A percentile compares a stretch with the other conserved stretches of the same genome.
phyloP scores from a whole-genome alignment of 1,139 yeast genomes.

The Debaryomycetaceae sp. region DNA sequence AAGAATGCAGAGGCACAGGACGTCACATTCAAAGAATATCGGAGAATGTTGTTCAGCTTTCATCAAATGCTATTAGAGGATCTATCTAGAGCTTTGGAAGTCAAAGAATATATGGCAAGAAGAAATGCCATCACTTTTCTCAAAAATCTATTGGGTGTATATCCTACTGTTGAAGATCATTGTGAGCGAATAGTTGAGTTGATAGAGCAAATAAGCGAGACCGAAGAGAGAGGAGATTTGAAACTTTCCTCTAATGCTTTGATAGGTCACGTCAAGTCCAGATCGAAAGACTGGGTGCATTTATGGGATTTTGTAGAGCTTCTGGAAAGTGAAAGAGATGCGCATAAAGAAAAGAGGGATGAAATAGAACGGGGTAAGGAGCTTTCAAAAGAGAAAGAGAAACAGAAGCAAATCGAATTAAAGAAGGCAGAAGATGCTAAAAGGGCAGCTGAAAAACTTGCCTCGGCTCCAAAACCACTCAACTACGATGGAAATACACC shows the following conservation, averaged over 20 bases:
- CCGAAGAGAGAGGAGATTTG: conserved; percentile 76
- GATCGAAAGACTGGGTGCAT: conserved; percentile 54
- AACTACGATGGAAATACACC: conserved; percentile 19
- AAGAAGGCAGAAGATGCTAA: conserved; percentile 15
- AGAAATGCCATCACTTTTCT: conserved; percentile 78
- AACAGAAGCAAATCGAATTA: conserved; percentile 17
- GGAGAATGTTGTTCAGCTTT: conserved; percentile 49
- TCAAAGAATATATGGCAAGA: conserved; percentile 72
- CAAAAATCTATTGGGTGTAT: conserved; percentile 61
- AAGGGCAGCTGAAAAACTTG: conserved; percentile 10
- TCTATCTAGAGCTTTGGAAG: conserved; percentile 46
- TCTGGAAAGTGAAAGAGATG: conserved; percentile 27
- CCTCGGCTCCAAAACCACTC: neutral
- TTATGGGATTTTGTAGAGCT: conserved; percentile 55
- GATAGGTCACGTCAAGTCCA: conserved; percentile 64
- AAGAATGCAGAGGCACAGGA: conserved; percentile 9
- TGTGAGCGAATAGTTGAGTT: conserved; percentile 51
- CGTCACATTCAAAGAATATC: conserved; percentile 33
- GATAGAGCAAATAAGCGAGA: conserved; percentile 44
- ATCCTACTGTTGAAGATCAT: conserved; percentile 69
- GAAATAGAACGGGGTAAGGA: conserved; percentile 14
- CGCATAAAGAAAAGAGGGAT: conserved; percentile 20
- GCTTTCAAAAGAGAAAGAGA: conserved; percentile 10
- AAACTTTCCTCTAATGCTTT: conserved; percentile 77
- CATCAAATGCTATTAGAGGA: conserved; percentile 49